Percentiles rank a stretch among this genome's conserved stretches.
Evolutionary conservation across 2,329 filamentous ascomycete species (phyloP).

Genomic region (Rutstroemia sp.): DNA sequence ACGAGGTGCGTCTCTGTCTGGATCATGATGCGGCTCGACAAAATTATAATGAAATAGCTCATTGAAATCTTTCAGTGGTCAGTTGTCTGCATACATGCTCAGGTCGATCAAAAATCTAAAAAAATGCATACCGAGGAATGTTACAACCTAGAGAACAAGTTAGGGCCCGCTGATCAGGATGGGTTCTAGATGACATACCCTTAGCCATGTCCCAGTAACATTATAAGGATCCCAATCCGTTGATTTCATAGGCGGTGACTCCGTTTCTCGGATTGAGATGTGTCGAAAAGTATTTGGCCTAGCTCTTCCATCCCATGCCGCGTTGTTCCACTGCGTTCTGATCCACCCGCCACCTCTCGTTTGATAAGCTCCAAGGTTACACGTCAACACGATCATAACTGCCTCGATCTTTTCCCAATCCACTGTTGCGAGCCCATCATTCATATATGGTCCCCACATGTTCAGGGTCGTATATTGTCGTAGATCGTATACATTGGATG

Average conservation of each 20-base stretch:
- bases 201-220: conserved; percentile 63
- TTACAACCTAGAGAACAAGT: conserved; percentile 32
- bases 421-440: conserved; percentile 52
- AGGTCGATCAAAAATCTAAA: conserved; percentile 15
- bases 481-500: conserved; percentile 66
- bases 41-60: conserved; percentile 72
- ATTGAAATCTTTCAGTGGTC: conserved; percentile 47
- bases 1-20: conserved; percentile 35
- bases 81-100: background rate
- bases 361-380: background rate
- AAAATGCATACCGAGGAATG: conserved; percentile 33
- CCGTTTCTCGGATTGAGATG: background rate
- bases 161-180: conserved; percentile 7
- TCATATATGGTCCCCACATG: conserved; percentile 64
- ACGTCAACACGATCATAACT: conserved; percentile 46
- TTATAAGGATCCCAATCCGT: conserved; percentile 29
- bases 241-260: background rate
- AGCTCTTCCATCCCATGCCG: conserved; percentile 3
- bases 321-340: conserved; percentile 6
- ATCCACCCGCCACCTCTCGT: background rate
- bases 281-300: conserved; percentile 8
- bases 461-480: conserved; percentile 55
- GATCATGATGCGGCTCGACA: conserved; percentile 34
- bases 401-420: conserved; percentile 80
- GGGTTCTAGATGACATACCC: conserved; percentile 38